Conservation (phyloP, 768 basidiomycete genomes). For the Collybiopsis luxurians region DNA sequence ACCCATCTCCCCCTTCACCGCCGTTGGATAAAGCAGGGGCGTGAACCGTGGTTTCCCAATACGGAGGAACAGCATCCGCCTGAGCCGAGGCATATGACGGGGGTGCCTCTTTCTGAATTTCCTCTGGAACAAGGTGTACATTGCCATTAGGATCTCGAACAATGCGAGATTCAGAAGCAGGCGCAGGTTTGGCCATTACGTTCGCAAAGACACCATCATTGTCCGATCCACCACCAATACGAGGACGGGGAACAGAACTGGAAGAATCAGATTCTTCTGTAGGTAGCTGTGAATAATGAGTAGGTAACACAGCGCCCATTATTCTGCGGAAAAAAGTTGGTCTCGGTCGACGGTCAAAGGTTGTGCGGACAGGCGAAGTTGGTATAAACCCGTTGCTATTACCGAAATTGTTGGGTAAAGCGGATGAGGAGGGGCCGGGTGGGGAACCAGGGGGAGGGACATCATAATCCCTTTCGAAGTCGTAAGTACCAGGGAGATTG, state of each 20-base stretch:
- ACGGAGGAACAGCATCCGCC: constrained; percentile 87
- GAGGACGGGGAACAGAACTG: neutral
- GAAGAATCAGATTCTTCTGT: constrained; percentile 32
- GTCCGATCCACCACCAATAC: constrained; percentile 63
- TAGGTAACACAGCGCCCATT: constrained; percentile 60
- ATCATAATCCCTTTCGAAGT: constrained; percentile 81
- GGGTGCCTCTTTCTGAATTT: constrained; percentile 76
- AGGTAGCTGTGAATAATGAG: constrained; percentile 57
- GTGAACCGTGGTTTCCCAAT: constrained; percentile 96
- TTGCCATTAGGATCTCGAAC: constrained; percentile 53
- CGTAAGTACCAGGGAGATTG: constrained; percentile 52
- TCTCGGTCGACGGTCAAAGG: constrained; percentile 28
- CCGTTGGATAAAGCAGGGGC: constrained; percentile 58
- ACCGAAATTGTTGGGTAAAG: constrained; percentile 65
- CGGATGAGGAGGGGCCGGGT: constrained; percentile 52
- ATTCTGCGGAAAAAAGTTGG: constrained; percentile 59
- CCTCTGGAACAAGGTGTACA: constrained; percentile 71
- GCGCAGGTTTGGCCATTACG: constrained; percentile 80
- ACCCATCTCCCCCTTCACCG: constrained; percentile 38
- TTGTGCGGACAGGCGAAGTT: constrained; percentile 34
- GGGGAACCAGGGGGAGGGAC: constrained; percentile 80
- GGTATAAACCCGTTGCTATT: constrained; percentile 72
- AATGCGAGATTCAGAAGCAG: constrained; percentile 34
- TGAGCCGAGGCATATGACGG: constrained; percentile 92
- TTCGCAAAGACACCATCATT: constrained; percentile 98